Evolutionary conservation across 805 yeast genomes (phyloP).

Genomic region (Kockiozyma suomiensis): DNA sequence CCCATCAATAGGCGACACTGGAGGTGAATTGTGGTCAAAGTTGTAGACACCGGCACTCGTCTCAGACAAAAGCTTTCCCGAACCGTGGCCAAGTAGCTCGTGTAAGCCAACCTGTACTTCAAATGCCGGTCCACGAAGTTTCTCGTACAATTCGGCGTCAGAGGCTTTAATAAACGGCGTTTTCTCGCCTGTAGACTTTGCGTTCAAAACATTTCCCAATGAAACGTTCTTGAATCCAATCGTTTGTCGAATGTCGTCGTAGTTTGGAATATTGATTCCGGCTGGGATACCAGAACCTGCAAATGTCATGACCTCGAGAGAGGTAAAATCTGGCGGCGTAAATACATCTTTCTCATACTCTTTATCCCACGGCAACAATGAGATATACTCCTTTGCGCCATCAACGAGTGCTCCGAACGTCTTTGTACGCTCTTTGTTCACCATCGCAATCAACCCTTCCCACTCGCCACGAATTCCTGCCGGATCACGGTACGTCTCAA

Average conservation of each 20-base stretch:
- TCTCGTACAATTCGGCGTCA: constrained; percentile 61
- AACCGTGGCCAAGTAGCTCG: constrained; percentile 88
- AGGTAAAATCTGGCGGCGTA: constrained; percentile 90
- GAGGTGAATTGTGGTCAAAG: constrained; percentile 67
- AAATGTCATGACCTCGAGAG: constrained; percentile 84
- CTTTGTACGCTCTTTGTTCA: constrained; percentile 80
- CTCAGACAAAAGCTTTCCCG: constrained; percentile 75
- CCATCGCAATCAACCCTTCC: constrained; percentile 91
- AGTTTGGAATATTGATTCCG: constrained; percentile 90
- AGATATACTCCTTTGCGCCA: constrained; percentile 65
- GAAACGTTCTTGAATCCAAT: constrained; percentile 89
- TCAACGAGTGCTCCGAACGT: constrained; percentile 72
- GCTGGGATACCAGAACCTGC: constrained; percentile 92
- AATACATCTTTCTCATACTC: constrained; percentile 81
- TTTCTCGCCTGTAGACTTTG: constrained; percentile 68
- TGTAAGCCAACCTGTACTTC: constrained; percentile 95
- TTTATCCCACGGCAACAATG: constrained; percentile 73
- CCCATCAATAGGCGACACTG: constrained; percentile 58
- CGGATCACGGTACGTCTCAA: constrained; percentile 91
- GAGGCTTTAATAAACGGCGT: constrained; percentile 63
- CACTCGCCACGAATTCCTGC: constrained; percentile 91
- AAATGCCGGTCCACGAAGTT: constrained; percentile 67
- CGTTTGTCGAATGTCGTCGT: constrained; percentile 82
- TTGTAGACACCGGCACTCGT: constrained; percentile 66
- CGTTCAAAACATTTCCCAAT: constrained; percentile 78